A percentile compares a stretch with the other conserved stretches of the same genome.
Evolutionary conservation across 78 protist genomes (phyloP).

Genomic region (Guillardia theta): DNA sequence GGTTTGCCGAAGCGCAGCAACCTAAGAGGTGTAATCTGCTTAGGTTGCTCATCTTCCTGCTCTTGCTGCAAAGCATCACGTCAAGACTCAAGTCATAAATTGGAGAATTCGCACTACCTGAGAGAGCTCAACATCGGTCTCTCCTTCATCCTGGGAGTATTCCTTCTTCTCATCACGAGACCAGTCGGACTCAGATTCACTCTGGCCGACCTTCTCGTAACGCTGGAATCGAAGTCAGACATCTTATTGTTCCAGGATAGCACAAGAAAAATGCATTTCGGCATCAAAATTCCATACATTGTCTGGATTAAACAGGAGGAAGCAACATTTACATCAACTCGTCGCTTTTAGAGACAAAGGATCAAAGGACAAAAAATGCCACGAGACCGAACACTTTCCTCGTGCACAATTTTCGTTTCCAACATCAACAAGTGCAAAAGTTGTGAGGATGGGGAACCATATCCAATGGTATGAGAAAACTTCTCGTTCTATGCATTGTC

Average conservation of each 20-base stretch:
- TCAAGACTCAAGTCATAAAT: neutral
- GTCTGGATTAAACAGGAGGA: too few species aligned
- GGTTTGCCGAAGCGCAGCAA: slow-evolving; percentile 32
- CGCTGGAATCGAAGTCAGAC: neutral
- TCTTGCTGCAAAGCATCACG: neutral
- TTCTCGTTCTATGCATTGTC: too few species aligned
- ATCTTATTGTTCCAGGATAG: neutral
- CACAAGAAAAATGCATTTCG: too few species aligned
- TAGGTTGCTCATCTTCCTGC: neutral
- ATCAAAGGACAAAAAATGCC: neutral
- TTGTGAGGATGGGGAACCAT: too few species aligned
- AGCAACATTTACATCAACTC: neutral
- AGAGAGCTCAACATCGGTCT: neutral
- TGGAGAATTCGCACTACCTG: neutral
- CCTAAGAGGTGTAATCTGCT: slow-evolving; percentile 31
- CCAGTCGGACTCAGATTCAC: slow-evolving; percentile 31
- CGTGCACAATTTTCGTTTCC: too few species aligned
- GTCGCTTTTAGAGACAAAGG: neutral
- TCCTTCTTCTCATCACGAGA: neutral
- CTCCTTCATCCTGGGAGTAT: slow-evolving; percentile 26
- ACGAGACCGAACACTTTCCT: too few species aligned
- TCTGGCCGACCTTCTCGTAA: neutral
- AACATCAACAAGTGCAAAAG: too few species aligned
- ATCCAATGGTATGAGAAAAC: too few species aligned
- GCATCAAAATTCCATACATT: too few species aligned